Base-by-base conservation (phyloP, 768 basidiomycete genomes). In the Boletus vermiculosoides region DNA sequence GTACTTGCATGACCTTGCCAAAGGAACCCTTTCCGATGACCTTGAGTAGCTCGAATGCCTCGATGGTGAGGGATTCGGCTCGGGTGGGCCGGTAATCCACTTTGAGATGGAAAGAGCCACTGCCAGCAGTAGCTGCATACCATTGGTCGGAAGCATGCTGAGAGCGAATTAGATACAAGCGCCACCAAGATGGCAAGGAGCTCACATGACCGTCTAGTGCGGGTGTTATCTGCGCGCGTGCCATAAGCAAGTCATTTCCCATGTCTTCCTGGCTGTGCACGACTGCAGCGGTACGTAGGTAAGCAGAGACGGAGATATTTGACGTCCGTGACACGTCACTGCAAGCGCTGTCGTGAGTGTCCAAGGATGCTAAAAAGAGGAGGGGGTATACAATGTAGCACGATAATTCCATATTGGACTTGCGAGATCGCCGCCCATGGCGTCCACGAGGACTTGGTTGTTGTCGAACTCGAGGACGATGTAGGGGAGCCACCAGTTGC, bases 1-100 rank as follows among this genome's bases (percentile, higher is more conserved):
- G 88, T 41, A 99, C 96, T 81, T 99, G 96, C 97, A 98, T 98
- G 37, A 96, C 95, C 74, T 99, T 99, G 16, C 97, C 96, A 66
- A 99, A 99, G 58, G 87, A 90, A 12, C 97, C 96, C 74, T 98
- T 98, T 20, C 96, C 95, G 57, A 99, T 96, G 45, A 99, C 96
- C 71, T 95, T 97, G 67, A 99, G 87, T 48, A 99, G 77, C 58
- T 99, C 96, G 68, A 99, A 98, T 4, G 87, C 88, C 65, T 98
- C 95, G 67, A 98, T 98, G n/a, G 93, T 92, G 46, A 98, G 79
- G 4, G 89, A 77, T 68, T 92, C 87, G 63, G 87, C 85, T 56
- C 90, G 85, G 28, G 82, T 85, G 0, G 95, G 93, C 66, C 91
- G 92, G 80, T 92, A 99, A 63, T 92, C 87, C 51, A 98, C 88